Evolutionary conservation across 1,284 basidiomycete genomes (phyloP), one percentile per base, ranked within the genome.

Genomic region (Xerocomus amazonicus): DNA sequence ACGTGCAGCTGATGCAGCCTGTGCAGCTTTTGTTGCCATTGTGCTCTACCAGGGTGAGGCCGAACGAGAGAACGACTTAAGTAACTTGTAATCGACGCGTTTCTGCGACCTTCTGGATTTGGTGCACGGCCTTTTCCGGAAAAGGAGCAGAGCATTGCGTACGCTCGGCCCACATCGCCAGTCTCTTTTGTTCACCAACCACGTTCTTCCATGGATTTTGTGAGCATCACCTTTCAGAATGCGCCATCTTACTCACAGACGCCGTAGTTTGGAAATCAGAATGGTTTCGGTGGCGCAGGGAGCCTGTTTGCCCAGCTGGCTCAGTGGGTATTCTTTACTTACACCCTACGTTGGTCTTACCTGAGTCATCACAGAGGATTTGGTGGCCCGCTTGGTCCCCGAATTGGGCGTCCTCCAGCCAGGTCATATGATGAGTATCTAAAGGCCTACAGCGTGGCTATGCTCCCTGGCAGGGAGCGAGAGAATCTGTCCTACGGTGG

Each of bases 401-500:
- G 70, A 28, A 57, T 73, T 43, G 75, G 75, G 14, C 72, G 76
- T 16, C 63, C 81, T 7, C 75, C 80, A 48, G 78, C 88, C 9
- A 74, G 80, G 56, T 70, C 81, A 1, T 94, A 90, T 61, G 84
- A 90, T 61, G 85, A 90, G 62, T 89, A 91, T 69, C 74, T 92
- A 55, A 90, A 84, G 61, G 89, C 91, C 8, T 93, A 92, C 70
- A 89, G 87, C 63, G 84, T 92, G 59, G 87, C 87, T 40, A 88
- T 93, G 87, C 78, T 95, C 37, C 83, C 88, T 9, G 83, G 88
- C 40, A 80, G 83, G 59, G 81, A 92, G 68, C 78, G 91, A 68
- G 80, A 90, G 62, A 88, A 97, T 65, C 74, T 98, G 47, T 91
- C 90, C 60, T 92, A 97, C 62, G 97, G 97, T 59, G 97, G 97